phyloP scores from a whole-genome alignment of 2,329 filamentous ascomycete genomes.

The Penicillium glabrum region DNA sequence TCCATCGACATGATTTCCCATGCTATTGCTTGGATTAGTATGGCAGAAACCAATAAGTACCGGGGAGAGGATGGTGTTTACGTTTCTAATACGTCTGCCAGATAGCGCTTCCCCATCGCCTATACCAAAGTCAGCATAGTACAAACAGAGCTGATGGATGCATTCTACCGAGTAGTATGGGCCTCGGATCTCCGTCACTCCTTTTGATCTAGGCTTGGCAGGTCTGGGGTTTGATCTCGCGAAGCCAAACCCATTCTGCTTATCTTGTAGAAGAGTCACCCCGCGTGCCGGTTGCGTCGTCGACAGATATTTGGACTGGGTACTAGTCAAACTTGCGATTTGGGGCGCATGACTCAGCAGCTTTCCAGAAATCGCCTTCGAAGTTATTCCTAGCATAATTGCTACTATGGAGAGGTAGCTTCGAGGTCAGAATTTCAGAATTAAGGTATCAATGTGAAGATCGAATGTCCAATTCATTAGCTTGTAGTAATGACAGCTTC shows the following conservation, averaged over 20 bases:
- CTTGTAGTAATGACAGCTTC: too few relatives aligned
- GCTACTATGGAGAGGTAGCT: background rate
- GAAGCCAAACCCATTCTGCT: slow-evolving; percentile 52
- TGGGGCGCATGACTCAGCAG: slow-evolving; percentile 4
- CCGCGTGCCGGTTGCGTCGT: slow-evolving; percentile 17
- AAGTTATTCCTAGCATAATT: background rate
- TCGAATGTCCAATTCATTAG: too few relatives aligned
- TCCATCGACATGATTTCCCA: slow-evolving; percentile 56
- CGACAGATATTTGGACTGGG: slow-evolving; percentile 18
- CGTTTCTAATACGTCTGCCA: slow-evolving; percentile 56
- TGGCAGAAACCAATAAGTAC: background rate
- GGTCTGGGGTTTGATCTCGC: slow-evolving; percentile 51
- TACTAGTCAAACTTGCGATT: slow-evolving; percentile 6
- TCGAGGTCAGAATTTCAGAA: background rate
- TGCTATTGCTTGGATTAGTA: slow-evolving; percentile 31
- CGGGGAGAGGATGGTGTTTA: slow-evolving; percentile 24
- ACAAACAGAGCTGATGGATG: background rate
- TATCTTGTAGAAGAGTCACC: slow-evolving; percentile 49
- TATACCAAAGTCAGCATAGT: slow-evolving; percentile 10
- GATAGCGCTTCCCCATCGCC: slow-evolving; percentile 54
- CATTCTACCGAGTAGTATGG: slow-evolving; percentile 52
- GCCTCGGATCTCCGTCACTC: slow-evolving; percentile 57
- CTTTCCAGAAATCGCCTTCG: background rate
- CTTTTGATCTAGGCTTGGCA: slow-evolving; percentile 50
- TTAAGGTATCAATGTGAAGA: too few relatives aligned